Evolutionary conservation across 2,329 filamentous ascomycete genomes (phyloP), one percentile per base, ranked within the genome.

Genomic region (Pseudogymnoascus destructans): DNA sequence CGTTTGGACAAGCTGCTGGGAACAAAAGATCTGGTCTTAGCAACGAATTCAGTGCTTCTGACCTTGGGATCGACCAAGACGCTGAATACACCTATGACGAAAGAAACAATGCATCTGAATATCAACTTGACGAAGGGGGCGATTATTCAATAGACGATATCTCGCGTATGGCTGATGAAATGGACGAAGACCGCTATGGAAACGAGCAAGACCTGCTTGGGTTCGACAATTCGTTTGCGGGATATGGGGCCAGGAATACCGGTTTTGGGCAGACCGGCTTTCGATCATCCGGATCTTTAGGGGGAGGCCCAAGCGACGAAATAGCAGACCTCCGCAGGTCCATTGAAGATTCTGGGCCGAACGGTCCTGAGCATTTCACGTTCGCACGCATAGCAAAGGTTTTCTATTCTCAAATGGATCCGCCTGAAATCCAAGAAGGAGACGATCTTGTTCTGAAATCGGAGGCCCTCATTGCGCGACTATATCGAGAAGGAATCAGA

Each of bases 331-430:
- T 35, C 8, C 21, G 23, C 6, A 56, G 27, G 17, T 30, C 23
- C 11, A 46, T 40, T 8, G 42, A 54, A 46, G 15, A 35, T 30
- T 9, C 23, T 13, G 36, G 54, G 15, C 52, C 19, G 40, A 42
- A 19, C 25, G 25, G 5, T 23, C 5, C 58, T 59, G 60, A 74
- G 75, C 58, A 76, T 81, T 58, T 79, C 66, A 61, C 82, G 46
- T 86, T 89, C 66, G 79, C 82, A 3, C 74, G 79, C 5, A 81
- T 95, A 60, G 87, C 88, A 27, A 87, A 85, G 68, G 84, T 85
- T 61, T 71, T 91, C 8, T 82, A 84, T 75, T 68, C 74, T 70
- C 68, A 80, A 68, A 70, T 77, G 71, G 78, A 78, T 33, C 74
- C 79, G 32, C 81, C 86, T 1, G 66, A 72, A 15, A 74, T 95